Evolutionary conservation across 768 basidiomycete species (phyloP).

Genomic region (Lentinula guzmanii): DNA sequence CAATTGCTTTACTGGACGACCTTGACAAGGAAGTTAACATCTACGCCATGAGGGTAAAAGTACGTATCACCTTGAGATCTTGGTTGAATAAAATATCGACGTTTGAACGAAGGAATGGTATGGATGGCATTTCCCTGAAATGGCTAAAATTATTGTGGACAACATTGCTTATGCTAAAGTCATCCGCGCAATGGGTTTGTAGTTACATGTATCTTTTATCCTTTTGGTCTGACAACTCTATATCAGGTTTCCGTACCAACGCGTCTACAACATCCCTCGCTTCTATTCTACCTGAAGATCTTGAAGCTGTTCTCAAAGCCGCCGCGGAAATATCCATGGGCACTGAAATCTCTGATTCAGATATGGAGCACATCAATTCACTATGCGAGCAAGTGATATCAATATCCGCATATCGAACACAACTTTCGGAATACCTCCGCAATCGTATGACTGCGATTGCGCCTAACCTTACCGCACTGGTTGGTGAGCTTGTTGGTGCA

Average conservation of each 20-base stretch:
- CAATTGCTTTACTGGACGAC: constrained; percentile 95
- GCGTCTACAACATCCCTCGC: constrained; percentile 83
- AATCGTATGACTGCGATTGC: constrained; percentile 99
- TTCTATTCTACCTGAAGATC: constrained; percentile 90
- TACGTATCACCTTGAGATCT: constrained; percentile 23
- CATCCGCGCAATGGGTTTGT: constrained; percentile 82
- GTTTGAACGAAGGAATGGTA: constrained; percentile 84
- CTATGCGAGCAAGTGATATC: constrained; percentile 98
- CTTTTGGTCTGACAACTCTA: not conserved
- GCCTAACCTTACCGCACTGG: constrained; percentile 89
- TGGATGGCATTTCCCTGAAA: constrained; percentile 99
- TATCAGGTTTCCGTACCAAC: constrained; percentile 88
- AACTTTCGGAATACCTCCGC: constrained; percentile 92
- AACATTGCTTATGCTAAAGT: constrained; percentile 96
- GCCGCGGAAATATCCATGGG: constrained; percentile 99
- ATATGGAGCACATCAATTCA: constrained; percentile 94
- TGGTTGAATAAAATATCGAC: not conserved
- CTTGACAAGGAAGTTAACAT: constrained; percentile 99
- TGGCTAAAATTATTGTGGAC: constrained; percentile 97
- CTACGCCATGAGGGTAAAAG: constrained; percentile 98
- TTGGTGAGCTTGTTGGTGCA: constrained; percentile 90
- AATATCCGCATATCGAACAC: constrained; percentile 90
- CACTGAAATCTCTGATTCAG: constrained; percentile 96
- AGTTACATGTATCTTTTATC: not conserved
- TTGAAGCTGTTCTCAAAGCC: constrained; percentile 90